Base-by-base conservation (phyloP, 768 basidiomycete species). In the Mycena crocata region DNA sequence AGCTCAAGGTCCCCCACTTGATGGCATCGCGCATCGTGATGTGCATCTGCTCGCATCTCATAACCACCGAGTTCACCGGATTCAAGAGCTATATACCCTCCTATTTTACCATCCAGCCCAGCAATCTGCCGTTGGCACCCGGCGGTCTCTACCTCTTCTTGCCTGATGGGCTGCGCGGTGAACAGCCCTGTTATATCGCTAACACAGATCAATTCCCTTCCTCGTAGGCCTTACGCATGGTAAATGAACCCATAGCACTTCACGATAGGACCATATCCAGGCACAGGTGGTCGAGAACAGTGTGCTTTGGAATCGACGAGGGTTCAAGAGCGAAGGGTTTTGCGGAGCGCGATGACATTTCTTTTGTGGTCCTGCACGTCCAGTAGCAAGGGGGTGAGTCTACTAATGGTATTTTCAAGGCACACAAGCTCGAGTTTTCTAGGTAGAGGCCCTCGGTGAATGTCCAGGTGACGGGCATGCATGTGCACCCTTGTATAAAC, bases 1-100 rank as follows among this genome's bases (percentile, higher is more conserved):
- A 61, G 44, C 58, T 67, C 15, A 67, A 67, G 28, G 65, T 26
- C 2, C 58, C 65, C 31, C 12, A 35, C 5, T 24, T 45, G 45
- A 54, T 62, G 44, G 65, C 57, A 2, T 26, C 52, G 1, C 59
- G 65, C 12, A 2, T 59, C 21, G 12, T 67, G 3, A 14, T 45
- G n/a, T 30, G 56, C 35, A 49, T 61, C 65, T 55, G 19, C 23
- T 58, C 46, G 13, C 17, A 34, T 23, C 58, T 2, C 51, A 40
- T 61, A 13, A 13, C 5, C 10, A 17, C 51, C 1, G 5, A 3
- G 12, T 24, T 35, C 8, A 10, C 55, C 17, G 2, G 21, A 14
- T 51, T 6, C 3, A 10, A 10, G 37, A 31, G 5, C 40, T 55
- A 28, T 19, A 62, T 44, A 0, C 61, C 61, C 17, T 26, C 46